Conservation (phyloP, 192 early-diverging fungal genomes). For the Backusella sp. region DNA sequence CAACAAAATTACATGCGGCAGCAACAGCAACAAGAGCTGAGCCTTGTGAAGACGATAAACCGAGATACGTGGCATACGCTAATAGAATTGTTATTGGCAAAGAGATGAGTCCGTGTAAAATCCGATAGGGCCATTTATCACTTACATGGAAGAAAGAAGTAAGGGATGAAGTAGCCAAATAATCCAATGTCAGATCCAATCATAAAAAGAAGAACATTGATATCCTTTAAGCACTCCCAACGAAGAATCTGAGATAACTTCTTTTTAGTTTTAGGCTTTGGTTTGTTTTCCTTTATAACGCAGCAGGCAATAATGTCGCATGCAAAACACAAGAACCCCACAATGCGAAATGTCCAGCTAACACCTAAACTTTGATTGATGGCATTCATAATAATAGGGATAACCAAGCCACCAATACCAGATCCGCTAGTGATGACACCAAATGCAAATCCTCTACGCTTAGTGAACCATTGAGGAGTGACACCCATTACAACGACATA, state of each 20-base stretch:
- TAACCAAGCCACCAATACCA: slow-evolving; percentile 70
- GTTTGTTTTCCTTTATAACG: slow-evolving; percentile 13
- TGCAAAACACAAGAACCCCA: slow-evolving; percentile 23
- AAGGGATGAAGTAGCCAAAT: slow-evolving; percentile 28
- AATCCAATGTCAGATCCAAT: slow-evolving; percentile 14
- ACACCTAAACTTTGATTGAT: slow-evolving; percentile 55
- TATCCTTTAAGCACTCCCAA: slow-evolving; percentile 17
- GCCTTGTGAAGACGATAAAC: slow-evolving; percentile 23
- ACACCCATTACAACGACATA: slow-evolving; percentile 27
- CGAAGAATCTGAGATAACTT: slow-evolving; percentile 17
- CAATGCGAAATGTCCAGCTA: slow-evolving; percentile 41
- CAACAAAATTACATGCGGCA: slow-evolving; percentile 23
- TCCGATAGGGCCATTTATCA: background rate
- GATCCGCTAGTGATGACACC: slow-evolving; percentile 59
- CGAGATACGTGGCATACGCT: slow-evolving; percentile 25
- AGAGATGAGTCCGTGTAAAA: background rate
- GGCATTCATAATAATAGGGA: slow-evolving; percentile 52
- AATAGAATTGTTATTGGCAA: background rate
- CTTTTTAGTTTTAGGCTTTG: background rate
- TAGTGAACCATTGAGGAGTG: slow-evolving; percentile 57
- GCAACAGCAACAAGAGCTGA: slow-evolving; percentile 18
- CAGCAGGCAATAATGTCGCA: background rate
- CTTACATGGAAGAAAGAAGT: slow-evolving; percentile 29
- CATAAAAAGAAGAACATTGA: slow-evolving; percentile 20
- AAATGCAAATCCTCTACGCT: slow-evolving; percentile 50